Conservation (phyloP, 2,329 filamentous ascomycete species). For the Diaporthe citrichinensis region DNA sequence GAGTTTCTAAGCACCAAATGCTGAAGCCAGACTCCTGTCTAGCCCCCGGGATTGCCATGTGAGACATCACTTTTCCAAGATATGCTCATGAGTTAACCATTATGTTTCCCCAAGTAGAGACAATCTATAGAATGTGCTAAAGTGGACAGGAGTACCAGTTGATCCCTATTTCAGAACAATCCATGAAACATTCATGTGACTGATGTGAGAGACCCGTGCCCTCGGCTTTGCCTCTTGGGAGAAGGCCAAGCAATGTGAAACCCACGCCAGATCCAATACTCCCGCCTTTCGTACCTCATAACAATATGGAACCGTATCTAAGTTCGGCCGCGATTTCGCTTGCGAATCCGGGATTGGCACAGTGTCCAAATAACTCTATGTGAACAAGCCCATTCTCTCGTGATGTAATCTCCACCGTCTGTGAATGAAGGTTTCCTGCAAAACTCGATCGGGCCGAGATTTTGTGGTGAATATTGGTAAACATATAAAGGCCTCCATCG, state of each 20-base stretch:
- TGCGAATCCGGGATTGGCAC: background rate
- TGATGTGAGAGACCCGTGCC: background rate
- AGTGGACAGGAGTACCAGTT: background rate
- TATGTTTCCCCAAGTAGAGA: background rate
- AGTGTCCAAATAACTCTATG: background rate
- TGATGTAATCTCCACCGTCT: background rate
- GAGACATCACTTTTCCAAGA: background rate
- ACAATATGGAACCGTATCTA: background rate
- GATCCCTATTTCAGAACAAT: background rate
- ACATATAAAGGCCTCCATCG: background rate
- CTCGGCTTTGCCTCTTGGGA: background rate
- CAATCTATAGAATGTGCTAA: no score
- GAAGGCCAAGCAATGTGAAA: background rate
- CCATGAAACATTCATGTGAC: no score
- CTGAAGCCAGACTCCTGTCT: background rate
- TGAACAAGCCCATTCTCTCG: background rate
- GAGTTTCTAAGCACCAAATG: background rate
- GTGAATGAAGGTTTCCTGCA: background rate
- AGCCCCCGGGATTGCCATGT: background rate
- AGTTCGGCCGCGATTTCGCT: no score
- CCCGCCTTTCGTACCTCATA: background rate
- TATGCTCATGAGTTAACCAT: background rate
- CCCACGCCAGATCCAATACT: background rate
- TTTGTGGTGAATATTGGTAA: background rate
- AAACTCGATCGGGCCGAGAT: background rate